Evolutionary conservation across 164 flowering plant species (phyloP).

Genomic region (Dillenia suffruticosa): DNA sequence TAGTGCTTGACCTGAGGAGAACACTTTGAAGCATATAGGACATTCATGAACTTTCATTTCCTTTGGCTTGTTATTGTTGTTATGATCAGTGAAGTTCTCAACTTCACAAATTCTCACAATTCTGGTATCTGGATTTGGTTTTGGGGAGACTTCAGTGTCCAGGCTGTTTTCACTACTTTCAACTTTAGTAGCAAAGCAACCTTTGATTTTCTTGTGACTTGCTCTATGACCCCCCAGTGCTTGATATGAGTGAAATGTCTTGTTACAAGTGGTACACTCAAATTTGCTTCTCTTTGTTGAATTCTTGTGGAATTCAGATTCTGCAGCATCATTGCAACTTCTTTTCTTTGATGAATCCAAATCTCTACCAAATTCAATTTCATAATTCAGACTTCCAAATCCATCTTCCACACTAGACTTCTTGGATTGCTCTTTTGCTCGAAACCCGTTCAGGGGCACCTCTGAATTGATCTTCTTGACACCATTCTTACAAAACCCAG

Average conservation of each 20-base stretch:
- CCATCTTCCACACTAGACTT: no score
- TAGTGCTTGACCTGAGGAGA: conserved; percentile 60
- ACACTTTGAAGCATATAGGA: conserved; percentile 52
- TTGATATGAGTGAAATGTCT: conserved; percentile 47
- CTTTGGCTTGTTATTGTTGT: not conserved
- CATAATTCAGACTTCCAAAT: no score
- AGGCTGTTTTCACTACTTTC: conserved; percentile 20
- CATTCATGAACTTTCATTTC: conserved; percentile 39
- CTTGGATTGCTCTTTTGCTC: conserved; percentile 2
- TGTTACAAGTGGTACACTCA: conserved; percentile 43
- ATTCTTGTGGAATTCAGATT: conserved; percentile 8
- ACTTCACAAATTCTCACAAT: no score
- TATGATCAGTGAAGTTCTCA: no score
- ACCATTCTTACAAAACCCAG: no score
- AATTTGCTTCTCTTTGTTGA: conserved; percentile 26
- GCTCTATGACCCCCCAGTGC: conserved; percentile 66
- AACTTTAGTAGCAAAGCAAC: conserved; percentile 32
- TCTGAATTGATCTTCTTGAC: no score
- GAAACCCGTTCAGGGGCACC: conserved; percentile 3
- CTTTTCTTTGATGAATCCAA: conserved; percentile 18
- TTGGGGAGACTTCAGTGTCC: no score
- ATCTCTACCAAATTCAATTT: no score
- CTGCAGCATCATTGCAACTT: conserved; percentile 8
- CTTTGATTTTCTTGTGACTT: conserved; percentile 49
- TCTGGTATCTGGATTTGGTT: no score